These are phyloP conservation scores for Monilinia aucupariae DNA, from an alignment of 2,329 filamentous ascomycete genomes.

Conservation along the genomic window DNA sequence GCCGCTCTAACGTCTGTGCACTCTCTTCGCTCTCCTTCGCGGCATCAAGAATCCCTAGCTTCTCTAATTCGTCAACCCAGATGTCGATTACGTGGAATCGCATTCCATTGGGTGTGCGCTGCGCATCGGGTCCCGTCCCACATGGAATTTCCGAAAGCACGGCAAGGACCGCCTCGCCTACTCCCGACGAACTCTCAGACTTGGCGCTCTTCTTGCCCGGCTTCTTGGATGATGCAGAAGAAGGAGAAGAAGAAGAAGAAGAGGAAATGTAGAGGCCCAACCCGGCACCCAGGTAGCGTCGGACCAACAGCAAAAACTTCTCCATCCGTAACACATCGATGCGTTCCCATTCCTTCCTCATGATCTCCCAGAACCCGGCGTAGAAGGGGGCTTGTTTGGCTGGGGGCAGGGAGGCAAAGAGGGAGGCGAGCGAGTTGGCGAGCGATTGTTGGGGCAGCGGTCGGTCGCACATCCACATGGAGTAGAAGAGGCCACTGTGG, in stretches of 20 bases:
- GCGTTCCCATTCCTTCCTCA: conserved; percentile 62
- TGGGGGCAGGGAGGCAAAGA: conserved; percentile 56
- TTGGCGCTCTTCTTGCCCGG: conserved; percentile 25
- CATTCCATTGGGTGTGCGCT: conserved; percentile 69
- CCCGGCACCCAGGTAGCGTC: conserved; percentile 69
- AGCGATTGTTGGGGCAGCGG: conserved; percentile 82
- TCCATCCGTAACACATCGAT: conserved; percentile 78
- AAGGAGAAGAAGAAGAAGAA: background rate
- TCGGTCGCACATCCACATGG: conserved; percentile 89
- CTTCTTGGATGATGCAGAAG: conserved; percentile 25
- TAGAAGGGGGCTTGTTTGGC: conserved; percentile 44
- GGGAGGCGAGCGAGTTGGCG: conserved; percentile 67
- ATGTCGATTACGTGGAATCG: conserved; percentile 84
- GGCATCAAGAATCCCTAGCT: conserved; percentile 50
- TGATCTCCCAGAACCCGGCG: conserved; percentile 65
- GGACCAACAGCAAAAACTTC: conserved; percentile 83
- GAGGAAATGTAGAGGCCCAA: conserved; percentile 44
- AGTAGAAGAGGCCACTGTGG: conserved; percentile 93
- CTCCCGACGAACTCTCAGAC: background rate
- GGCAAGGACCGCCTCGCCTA: conserved; percentile 39
- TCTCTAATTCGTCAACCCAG: conserved; percentile 85
- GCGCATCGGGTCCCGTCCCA: conserved; percentile 3
- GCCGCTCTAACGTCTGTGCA: conserved; percentile 36
- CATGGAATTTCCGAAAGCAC: conserved; percentile 43
- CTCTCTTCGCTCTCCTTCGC: conserved; percentile 35